These are phyloP conservation scores for Lophium mytilinum DNA, from an alignment of 495 filamentous ascomycete species.

Conservation along the genomic window DNA sequence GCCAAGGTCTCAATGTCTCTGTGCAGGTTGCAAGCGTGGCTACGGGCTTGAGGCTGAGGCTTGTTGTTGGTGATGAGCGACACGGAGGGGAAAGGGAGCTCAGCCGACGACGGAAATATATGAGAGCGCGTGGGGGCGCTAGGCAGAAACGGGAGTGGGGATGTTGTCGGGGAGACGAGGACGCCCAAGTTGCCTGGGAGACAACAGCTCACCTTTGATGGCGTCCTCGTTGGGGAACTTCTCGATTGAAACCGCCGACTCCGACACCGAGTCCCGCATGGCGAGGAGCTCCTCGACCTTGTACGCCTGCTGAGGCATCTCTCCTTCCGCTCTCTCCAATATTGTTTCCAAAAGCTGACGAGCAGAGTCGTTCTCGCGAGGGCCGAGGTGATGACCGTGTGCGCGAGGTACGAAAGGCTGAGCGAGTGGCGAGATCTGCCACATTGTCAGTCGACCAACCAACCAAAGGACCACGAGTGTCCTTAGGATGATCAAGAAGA, in stretches of 20 bases:
- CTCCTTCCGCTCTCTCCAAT: not conserved
- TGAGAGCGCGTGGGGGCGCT: not conserved
- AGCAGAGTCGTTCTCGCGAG: not conserved
- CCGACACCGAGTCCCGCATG: slow-evolving; percentile 28
- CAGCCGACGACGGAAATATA: not conserved
- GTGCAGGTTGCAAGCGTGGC: too few species aligned
- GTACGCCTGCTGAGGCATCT: slow-evolving; percentile 17
- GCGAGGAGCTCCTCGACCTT: slow-evolving; percentile 30
- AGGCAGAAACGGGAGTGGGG: not conserved
- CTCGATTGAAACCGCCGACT: slow-evolving; percentile 36
- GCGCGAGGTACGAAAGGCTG: not conserved
- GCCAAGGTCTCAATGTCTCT: too few species aligned
- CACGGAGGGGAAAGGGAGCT: not conserved
- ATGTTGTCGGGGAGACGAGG: not conserved
- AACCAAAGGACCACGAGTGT: too few species aligned
- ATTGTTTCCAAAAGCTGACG: too few species aligned
- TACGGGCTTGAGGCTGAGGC: too few species aligned
- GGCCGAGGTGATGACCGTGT: not conserved
- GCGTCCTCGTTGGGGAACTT: slow-evolving; percentile 70
- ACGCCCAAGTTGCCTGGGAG: not conserved
- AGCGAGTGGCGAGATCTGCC: not conserved
- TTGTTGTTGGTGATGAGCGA: too few species aligned
- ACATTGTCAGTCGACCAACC: too few species aligned
- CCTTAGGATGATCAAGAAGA: too few species aligned
- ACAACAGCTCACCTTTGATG: slow-evolving; percentile 40